Evolutionary conservation across 768 basidiomycete genomes (phyloP).

Genomic region (Mrakia gelida): DNA sequence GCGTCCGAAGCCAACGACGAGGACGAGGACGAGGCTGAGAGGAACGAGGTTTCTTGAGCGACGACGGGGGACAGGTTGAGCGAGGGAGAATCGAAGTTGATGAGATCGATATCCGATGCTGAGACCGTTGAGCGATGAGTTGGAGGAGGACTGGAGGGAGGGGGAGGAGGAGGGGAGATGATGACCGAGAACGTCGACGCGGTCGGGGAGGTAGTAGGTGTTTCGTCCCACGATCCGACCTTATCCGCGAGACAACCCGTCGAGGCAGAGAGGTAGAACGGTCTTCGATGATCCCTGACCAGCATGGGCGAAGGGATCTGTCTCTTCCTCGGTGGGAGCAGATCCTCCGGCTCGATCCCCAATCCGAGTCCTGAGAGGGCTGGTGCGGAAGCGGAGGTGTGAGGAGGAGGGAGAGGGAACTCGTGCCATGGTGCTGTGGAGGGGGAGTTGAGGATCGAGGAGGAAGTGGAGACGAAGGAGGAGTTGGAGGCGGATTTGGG

Average conservation of each 20-base stretch:
- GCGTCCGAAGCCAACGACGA: background rate
- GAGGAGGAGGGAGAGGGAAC: conserved; percentile 1
- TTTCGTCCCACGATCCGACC: background rate
- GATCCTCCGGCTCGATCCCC: conserved; percentile 4
- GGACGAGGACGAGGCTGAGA: conserved; percentile 1
- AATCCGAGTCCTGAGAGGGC: conserved; percentile 20
- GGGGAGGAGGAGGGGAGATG: background rate
- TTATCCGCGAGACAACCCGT: conserved; percentile 16
- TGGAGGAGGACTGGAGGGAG: background rate
- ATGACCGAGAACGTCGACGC: background rate
- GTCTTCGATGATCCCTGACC: conserved; percentile 26
- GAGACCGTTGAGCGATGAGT: background rate
- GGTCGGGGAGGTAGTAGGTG: background rate
- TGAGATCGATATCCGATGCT: background rate
- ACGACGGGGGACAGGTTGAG: background rate
- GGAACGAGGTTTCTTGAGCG: background rate
- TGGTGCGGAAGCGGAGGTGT: conserved; percentile 15
- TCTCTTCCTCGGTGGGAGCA: background rate
- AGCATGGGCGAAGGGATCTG: conserved; percentile 11
- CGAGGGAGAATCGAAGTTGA: background rate
- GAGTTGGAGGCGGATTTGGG: background rate
- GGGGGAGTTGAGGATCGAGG: conserved; percentile 11
- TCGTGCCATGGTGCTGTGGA: background rate
- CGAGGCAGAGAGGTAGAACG: conserved; percentile 23
- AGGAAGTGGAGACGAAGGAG: conserved; percentile 11